Evolutionary conservation across 345 rosid genomes (phyloP), one percentile per base, ranked within the genome.

Genomic region (Sapria himalayana): DNA sequence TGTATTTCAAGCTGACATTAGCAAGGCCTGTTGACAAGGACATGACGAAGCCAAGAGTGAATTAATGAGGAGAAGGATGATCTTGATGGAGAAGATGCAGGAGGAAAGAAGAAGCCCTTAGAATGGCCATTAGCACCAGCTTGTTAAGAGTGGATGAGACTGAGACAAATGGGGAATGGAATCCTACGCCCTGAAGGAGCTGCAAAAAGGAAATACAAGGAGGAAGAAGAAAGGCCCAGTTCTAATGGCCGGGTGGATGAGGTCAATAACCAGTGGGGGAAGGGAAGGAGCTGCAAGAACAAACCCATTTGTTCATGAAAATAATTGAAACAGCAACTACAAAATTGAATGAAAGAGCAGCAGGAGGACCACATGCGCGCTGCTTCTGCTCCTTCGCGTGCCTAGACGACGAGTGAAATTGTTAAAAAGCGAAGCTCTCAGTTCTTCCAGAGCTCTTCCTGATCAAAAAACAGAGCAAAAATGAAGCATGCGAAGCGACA

Each of bases 11-110:
- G 75, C 98, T 89, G 45, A 89, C 85, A 60, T 82, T 89, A 60
- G 98, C 98, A 8, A 89, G 85, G 33, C 94, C 98, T 4, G 98
- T 89, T 18, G 94, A 89, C 18, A 89, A 58, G 13, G 93, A 76
- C 93, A 89, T 82, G 3, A 79, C 98, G 37, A 79, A 48, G 9
- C 91, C 98, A 29, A 89, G 84, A 49, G 81, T 63, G 39, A 72
- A 70, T 25, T 81, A 61, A 5, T 48, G 31, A 34, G 73, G 55
- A 8, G 79, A 56, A 42, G 15, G 95, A 94, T 22, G 82, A 65
- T 62, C 79, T 78, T 1, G 94, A 46, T 38, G 91, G 63, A 40
- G 97, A 76, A 2, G 93, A 62, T 19, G 82, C 46, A 20, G 93
- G 15, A 89, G 74, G 15, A 82, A 43, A 0, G 84, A 73, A 41